Evolutionary conservation across 106 monocot genomes (phyloP), one percentile per base, ranked within the genome.

Genomic region (Posidonia australis): DNA sequence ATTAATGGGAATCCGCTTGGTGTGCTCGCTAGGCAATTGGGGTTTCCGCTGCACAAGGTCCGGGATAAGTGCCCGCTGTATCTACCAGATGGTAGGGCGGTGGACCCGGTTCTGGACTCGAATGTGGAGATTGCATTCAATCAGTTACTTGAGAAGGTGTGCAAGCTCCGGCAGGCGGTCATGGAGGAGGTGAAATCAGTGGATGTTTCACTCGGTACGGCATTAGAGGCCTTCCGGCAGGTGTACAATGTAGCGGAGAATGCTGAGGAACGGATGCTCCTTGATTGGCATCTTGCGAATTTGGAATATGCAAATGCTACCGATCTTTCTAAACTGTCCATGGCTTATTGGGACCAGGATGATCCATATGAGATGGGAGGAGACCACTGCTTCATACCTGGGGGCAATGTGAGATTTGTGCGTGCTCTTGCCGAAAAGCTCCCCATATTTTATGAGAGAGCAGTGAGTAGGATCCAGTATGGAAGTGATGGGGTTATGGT

Each of bases 331-430:
- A 84, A 91, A 45, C 81, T 99, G 1, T 99, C 98, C 1, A 88
- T 99, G 98, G 87, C 83, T 9, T 91, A 73, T 62, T 99, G 98
- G 98, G 98, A 99, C 43, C 98, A 99, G 83, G 98, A 99, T 43
- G 98, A 99, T 47, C 98, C 98, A 12, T 91, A 91, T 62, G 98
- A 99, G 77, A 99, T 99, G 98, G 98, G 91, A 1, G 91, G 91
- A 3, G 98, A 99, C 59, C 98, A 99, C 58, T 99, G 98, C 62
- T 99, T 99, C 62, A 91, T 99, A 20, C 98, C 98, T 6, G 91
- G 98, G 1, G 98, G 98, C 13, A 99, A 99, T 68, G 59, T 32
- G 10, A 73, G 79, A 31, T 99, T 99, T 46, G 76, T 99, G n/a
- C 78, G 77, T 7, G 88, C 83, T 13, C 67, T 91, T 10, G 85